Base-by-base conservation (phyloP, 495 filamentous ascomycete species). In the Penicillium paradoxum region DNA sequence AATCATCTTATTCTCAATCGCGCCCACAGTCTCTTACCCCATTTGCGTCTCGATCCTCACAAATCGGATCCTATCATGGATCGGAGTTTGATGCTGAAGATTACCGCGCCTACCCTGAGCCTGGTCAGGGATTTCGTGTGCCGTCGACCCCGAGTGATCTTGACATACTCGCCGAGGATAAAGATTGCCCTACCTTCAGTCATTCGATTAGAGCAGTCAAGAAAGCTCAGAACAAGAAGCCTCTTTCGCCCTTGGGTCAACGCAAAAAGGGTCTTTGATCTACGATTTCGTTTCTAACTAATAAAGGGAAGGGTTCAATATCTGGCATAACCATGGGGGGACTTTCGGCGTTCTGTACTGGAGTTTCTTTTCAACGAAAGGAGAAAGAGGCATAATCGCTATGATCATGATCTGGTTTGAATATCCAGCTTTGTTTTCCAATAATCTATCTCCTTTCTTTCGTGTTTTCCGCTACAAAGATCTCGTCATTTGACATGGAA, bases 51-150 rank as follows among this genome's bases (percentile, higher is more conserved):
- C 41, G 15, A 27, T 17, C 41, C 2, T 49, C 33, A 25, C 46
- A 27, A 7, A 34, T 11, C 4, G 46, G 0, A n/a, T 51, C 49
- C 6, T 29, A 18, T 8, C 42, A 53, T 22, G 66, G 63, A 10
- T 65, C 64, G 0, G 67, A 70, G 0, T 67, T 72, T 43, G 64
- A 73, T 43, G 54, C 72, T 29, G 64, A 70, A 18, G 77, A 80
- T 33, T 80, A 80, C 37, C 74, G 83, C 18, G 69, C 83, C 8
- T 89, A 89, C 72, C 86, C 88, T 1, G 79, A 81, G 57, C 70
- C 83, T 13, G 87, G 86, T 3, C 79, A 79, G 54, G 78, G 77
- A 6, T 67, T 79, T 22, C 46, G 54, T 6, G 60, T 74, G 2
- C 59, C 75, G 6, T 45, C 54, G 6, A 58, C 68, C 38, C 54